phyloP scores from a whole-genome alignment of 2,329 filamentous ascomycete genomes.

The Dactylellina haptotyla region DNA sequence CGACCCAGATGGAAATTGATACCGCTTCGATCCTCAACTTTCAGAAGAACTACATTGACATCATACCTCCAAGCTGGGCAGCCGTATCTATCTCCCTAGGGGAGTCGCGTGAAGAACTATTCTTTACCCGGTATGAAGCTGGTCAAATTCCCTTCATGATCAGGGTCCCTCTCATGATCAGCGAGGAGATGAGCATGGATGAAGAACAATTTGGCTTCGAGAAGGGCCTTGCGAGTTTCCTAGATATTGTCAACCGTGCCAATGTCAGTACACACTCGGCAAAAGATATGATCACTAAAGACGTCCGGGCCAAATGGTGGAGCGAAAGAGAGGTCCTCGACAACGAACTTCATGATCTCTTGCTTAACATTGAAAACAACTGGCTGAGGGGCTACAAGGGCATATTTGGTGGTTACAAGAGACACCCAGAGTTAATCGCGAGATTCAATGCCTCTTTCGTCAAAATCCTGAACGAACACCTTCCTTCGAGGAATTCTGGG shows the following conservation, averaged over 20 bases:
- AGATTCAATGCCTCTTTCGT: slow-evolving; percentile 83
- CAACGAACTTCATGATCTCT: slow-evolving; percentile 76
- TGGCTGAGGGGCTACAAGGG: slow-evolving; percentile 97
- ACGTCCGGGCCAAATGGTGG: slow-evolving; percentile 88
- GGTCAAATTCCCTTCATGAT: slow-evolving; percentile 84
- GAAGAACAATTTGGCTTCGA: slow-evolving; percentile 84
- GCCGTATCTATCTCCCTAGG: slow-evolving; percentile 86
- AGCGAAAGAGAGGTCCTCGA: slow-evolving; percentile 83
- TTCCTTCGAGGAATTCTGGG: slow-evolving; percentile 74
- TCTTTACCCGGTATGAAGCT: slow-evolving; percentile 83
- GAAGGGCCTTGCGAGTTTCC: slow-evolving; percentile 69
- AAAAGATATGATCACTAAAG: slow-evolving; percentile 76
- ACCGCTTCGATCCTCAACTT: slow-evolving; percentile 65
- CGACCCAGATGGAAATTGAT: slow-evolving; percentile 27
- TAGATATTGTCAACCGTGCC: slow-evolving; percentile 80
- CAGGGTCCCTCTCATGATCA: slow-evolving; percentile 82
- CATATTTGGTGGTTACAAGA: slow-evolving; percentile 81
- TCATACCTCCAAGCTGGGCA: slow-evolving; percentile 83
- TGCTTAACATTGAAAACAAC: slow-evolving; percentile 86
- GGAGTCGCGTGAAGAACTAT: slow-evolving; percentile 83
- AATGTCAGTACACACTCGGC: slow-evolving; percentile 83
- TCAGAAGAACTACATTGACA: slow-evolving; percentile 82
- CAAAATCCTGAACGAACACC: slow-evolving; percentile 79
- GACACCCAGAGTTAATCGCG: slow-evolving; percentile 72
- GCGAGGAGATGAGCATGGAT: slow-evolving; percentile 81